phyloP scores from a whole-genome alignment of 257 asterid species.

The Avicennia marina region DNA sequence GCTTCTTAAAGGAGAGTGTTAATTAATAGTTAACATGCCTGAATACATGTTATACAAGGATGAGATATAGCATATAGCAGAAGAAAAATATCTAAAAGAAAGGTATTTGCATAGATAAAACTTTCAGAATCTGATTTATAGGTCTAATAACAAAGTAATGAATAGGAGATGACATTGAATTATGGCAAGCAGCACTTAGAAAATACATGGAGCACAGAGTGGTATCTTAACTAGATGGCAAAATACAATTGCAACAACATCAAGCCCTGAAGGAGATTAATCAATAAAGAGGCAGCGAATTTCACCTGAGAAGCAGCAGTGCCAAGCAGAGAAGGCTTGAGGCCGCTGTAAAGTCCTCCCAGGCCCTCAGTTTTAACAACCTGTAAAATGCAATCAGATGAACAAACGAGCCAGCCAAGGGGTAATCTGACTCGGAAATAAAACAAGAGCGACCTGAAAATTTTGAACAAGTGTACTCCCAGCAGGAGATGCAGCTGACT shows the following conservation, averaged over 20 bases:
- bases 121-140: background rate
- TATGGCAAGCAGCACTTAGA: no score
- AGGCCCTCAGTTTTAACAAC: conserved; percentile 69
- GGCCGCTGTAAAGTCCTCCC: conserved; percentile 93
- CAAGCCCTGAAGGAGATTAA: background rate
- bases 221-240: no score
- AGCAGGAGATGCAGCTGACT: conserved; percentile 18
- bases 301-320: conserved; percentile 88
- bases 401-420: background rate
- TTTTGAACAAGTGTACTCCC: conserved; percentile 56
- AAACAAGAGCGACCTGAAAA: conserved; percentile 37
- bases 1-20: conserved; percentile 26
- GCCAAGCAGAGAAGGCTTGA: conserved; percentile 85
- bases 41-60: background rate
- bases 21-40: conserved; percentile 1
- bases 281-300: background rate
- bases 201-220: no score
- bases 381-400: conserved; percentile 22
- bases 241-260: background rate
- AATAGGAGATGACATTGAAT: background rate
- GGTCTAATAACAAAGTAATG: background rate
- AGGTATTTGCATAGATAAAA: background rate
- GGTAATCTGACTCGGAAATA: background rate
- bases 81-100: no score
- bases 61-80: conserved; percentile 5